phyloP scores from a whole-genome alignment of 768 basidiomycete genomes.

The Paxillus involutus region DNA sequence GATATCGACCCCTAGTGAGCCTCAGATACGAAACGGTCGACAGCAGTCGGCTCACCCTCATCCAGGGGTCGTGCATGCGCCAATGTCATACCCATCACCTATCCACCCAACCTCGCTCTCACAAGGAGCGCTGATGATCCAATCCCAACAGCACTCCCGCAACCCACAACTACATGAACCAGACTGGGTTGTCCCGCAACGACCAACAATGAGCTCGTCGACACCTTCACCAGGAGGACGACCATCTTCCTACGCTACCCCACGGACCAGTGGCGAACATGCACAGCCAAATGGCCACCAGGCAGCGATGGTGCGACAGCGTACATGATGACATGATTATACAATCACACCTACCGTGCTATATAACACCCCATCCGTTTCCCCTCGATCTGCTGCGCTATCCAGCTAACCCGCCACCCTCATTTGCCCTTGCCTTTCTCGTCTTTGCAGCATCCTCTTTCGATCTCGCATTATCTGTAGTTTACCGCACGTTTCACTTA shows the following conservation, averaged over 20 bases:
- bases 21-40: slow-evolving; percentile 38
- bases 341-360: background rate
- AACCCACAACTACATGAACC: slow-evolving; percentile 46
- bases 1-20: slow-evolving; percentile 38
- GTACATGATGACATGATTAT: slow-evolving; percentile 36
- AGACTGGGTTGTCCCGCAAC: slow-evolving; percentile 37
- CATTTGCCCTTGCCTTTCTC: slow-evolving; percentile 18
- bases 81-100: slow-evolving; percentile 45
- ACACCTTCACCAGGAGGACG: slow-evolving; percentile 39
- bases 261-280: slow-evolving; percentile 46
- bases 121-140: slow-evolving; percentile 44
- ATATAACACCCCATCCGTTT: slow-evolving; percentile 15
- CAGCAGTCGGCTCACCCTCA: slow-evolving; percentile 41
- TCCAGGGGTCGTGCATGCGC: slow-evolving; percentile 39
- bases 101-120: slow-evolving; percentile 46
- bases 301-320: slow-evolving; percentile 47
- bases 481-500: slow-evolving; percentile 51
- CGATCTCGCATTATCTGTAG: slow-evolving; percentile 59
- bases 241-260: slow-evolving; percentile 51
- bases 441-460: slow-evolving; percentile 32
- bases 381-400: slow-evolving; percentile 20
- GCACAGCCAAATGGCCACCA: slow-evolving; percentile 45
- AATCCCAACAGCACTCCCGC: slow-evolving; percentile 40
- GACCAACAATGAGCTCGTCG: slow-evolving; percentile 36
- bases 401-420: slow-evolving; percentile 26